Evolutionary conservation across 129 eudicot species (phyloP).

Genomic region (Cynara cardunculus): DNA sequence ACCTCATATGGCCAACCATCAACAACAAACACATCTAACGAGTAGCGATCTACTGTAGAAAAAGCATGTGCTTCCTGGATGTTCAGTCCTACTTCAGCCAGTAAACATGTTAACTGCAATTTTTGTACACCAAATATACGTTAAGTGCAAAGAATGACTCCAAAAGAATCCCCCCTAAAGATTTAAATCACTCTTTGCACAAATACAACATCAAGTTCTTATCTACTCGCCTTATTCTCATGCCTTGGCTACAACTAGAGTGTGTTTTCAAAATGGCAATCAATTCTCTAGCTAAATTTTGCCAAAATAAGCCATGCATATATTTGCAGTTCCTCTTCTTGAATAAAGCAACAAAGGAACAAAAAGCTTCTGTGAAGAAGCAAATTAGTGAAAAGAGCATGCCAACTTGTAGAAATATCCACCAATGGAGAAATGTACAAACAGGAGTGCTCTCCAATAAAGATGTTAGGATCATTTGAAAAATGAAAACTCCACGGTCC

Average conservation of each 20-base stretch:
- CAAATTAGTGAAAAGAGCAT: background rate
- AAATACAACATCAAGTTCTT: background rate
- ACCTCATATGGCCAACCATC: conserved; percentile 99
- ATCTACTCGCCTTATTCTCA: background rate
- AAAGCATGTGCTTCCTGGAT: conserved; percentile 99
- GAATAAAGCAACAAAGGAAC: background rate
- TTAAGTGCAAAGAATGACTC: background rate
- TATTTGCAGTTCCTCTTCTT: background rate
- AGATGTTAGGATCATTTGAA: background rate
- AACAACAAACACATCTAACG: conserved; percentile 96
- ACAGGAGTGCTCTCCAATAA: background rate
- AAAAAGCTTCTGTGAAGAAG: background rate
- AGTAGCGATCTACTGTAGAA: conserved; percentile 86
- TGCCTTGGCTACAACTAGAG: background rate
- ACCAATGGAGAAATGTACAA: background rate
- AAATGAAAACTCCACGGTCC: background rate
- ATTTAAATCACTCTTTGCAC: background rate
- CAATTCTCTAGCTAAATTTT: background rate
- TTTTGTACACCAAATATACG: conserved; percentile 12
- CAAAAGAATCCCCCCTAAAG: background rate
- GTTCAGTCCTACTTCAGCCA: conserved; percentile 91
- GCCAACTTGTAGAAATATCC: background rate
- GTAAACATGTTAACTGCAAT: conserved; percentile 84
- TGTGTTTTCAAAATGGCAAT: background rate
- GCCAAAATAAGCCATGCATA: background rate